A percentile compares a stretch with the other conserved stretches of the same genome.
Conservation (phyloP, 768 basidiomycete species). For the Phanerodontia chrysosporium region DNA sequence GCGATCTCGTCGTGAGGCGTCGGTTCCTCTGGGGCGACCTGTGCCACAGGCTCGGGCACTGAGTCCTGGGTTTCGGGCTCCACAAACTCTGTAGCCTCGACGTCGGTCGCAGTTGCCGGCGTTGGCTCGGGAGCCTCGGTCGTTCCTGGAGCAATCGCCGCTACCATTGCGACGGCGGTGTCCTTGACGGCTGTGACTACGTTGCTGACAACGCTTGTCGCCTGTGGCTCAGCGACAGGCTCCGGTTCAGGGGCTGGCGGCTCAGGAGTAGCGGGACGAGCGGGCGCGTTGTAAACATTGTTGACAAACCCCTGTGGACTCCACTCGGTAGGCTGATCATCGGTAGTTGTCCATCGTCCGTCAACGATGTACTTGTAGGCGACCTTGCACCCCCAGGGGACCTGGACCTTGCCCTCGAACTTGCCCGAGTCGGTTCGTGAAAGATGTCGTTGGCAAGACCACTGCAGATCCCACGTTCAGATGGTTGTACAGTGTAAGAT, state of each 20-base stretch:
- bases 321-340: constrained; percentile 53
- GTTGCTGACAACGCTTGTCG: constrained; percentile 10
- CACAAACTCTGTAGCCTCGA: not conserved
- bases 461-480: constrained; percentile 33
- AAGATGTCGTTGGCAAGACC: constrained; percentile 56
- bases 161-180: constrained; percentile 21
- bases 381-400: constrained; percentile 63
- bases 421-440: constrained; percentile 43
- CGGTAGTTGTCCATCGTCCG: constrained; percentile 54
- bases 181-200: constrained; percentile 17
- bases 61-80: constrained; percentile 1
- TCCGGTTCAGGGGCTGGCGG: constrained; percentile 11
- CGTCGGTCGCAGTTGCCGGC: constrained; percentile 13
- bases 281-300: constrained; percentile 57
- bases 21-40: not conserved
- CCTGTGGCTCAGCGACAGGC: not conserved
- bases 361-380: constrained; percentile 82
- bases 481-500: not conserved
- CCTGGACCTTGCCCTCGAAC: constrained; percentile 48
- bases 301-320: constrained; percentile 67
- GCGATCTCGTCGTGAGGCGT: constrained; percentile 14
- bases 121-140: constrained; percentile 7
- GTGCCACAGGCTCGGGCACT: constrained; percentile 5
- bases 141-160: constrained; percentile 21
- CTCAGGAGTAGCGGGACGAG: constrained; percentile 31